Conservation (phyloP, 805 yeast genomes). For the Ogataea trehalophila region DNA sequence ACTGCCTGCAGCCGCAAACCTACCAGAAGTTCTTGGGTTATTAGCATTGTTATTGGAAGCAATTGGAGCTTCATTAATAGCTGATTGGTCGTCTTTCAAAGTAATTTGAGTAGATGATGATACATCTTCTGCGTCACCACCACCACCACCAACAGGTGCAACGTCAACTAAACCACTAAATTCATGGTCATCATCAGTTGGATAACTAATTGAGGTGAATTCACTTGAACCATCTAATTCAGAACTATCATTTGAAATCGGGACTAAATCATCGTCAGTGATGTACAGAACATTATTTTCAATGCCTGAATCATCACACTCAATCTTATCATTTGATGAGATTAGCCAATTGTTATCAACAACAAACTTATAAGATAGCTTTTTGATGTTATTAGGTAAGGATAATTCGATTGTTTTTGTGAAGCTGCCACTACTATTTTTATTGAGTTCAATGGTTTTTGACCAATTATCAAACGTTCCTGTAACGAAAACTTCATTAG, state of each 20-base stretch:
- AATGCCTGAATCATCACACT: slow-evolving; percentile 40
- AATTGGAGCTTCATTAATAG: slow-evolving; percentile 1
- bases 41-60: not conserved
- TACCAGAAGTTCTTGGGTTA: not conserved
- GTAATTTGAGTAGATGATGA: not conserved
- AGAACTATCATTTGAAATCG: slow-evolving; percentile 3
- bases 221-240: slow-evolving; percentile 26
- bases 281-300: slow-evolving; percentile 47
- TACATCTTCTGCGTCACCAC: slow-evolving; percentile 1
- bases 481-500: slow-evolving; percentile 46
- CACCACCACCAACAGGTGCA: slow-evolving; percentile 6
- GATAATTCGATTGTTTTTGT: slow-evolving; percentile 38
- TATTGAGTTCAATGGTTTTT: slow-evolving; percentile 38
- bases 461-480: slow-evolving; percentile 60
- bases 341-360: slow-evolving; percentile 56
- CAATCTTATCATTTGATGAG: slow-evolving; percentile 33
- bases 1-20: not conserved
- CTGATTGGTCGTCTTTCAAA: not conserved
- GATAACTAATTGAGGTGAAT: slow-evolving; percentile 30
- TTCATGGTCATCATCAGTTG: slow-evolving; percentile 12
- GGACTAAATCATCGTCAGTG: slow-evolving; percentile 27
- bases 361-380: slow-evolving; percentile 48
- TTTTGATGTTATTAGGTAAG: slow-evolving; percentile 25
- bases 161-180: slow-evolving; percentile 7
- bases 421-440: slow-evolving; percentile 33